Conservation (phyloP, 2,329 filamentous ascomycete species). For the Cladosporium sp. region DNA sequence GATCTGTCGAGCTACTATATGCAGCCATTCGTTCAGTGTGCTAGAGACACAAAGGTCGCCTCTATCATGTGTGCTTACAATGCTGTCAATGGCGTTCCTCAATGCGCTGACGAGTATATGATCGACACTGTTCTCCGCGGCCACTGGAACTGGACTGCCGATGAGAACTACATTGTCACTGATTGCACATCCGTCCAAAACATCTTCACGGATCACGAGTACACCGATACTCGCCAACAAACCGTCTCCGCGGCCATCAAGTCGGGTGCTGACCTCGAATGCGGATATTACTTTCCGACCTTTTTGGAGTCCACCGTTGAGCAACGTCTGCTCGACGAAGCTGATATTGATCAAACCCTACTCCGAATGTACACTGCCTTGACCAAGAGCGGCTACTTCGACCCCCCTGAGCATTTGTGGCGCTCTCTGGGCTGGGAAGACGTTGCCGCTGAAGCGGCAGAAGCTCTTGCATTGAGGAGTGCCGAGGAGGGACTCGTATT, state of each 20-base stretch:
- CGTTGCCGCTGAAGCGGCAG: constrained; percentile 53
- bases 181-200: constrained; percentile 64
- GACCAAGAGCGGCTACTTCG: constrained; percentile 56
- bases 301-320: constrained; percentile 43
- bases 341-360: constrained; percentile 49
- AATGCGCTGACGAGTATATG: constrained; percentile 61
- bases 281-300: constrained; percentile 38
- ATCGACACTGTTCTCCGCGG: constrained; percentile 61
- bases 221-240: constrained; percentile 39
- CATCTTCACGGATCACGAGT: constrained; percentile 51
- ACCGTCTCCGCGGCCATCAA: constrained; percentile 50
- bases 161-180: constrained; percentile 58
- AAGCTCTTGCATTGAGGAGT: constrained; percentile 55
- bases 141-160: constrained; percentile 60
- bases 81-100: constrained; percentile 57
- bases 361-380: constrained; percentile 53
- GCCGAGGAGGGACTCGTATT: constrained; percentile 46
- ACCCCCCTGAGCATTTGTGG: constrained; percentile 47
- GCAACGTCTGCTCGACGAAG: constrained; percentile 40
- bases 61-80: constrained; percentile 18
- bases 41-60: constrained; percentile 10
- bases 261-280: constrained; percentile 54
- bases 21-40: constrained; percentile 18
- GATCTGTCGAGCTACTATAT: constrained; percentile 14
- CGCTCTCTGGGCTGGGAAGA: constrained; percentile 53